A percentile compares a stretch with the other conserved stretches of the same genome.
Evolutionary conservation across 306 rosid species (phyloP).

Genomic region (Casuarina cunninghamiana): DNA sequence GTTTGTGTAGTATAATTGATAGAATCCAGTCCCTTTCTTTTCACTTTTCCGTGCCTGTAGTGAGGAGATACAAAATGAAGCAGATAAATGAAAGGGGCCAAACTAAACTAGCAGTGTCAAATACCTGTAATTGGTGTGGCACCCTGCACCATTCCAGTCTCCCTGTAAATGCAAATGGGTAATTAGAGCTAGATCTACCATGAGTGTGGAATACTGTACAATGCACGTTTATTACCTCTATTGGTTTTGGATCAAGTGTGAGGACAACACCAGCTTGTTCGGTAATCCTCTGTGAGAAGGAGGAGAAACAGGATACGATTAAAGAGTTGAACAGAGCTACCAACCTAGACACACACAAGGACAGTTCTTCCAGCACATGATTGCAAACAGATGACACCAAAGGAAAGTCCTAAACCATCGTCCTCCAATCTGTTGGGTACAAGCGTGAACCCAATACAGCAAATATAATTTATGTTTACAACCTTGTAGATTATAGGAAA

Average conservation of each 20-base stretch:
- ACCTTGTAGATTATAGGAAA: not conserved
- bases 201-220: not conserved
- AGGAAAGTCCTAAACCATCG: slow-evolving; percentile 9
- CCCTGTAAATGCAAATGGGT: slow-evolving; percentile 55
- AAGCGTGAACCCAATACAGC: not conserved
- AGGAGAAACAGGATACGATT: slow-evolving; percentile 8
- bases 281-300: slow-evolving; percentile 80
- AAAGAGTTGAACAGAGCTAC: not conserved
- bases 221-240: slow-evolving; percentile 55
- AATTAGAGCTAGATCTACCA: slow-evolving; percentile 23
- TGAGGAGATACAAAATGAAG: not conserved
- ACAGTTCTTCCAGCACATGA: slow-evolving; percentile 1
- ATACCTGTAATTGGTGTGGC: slow-evolving; percentile 98
- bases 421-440: slow-evolving; percentile 2
- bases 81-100: not conserved
- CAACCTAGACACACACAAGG: not conserved
- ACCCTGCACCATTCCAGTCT: slow-evolving; percentile 99
- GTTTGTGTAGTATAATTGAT: slow-evolving; percentile 15
- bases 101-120: slow-evolving; percentile 2
- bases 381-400: slow-evolving; percentile 8
- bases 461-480: not conserved
- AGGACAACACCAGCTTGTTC: slow-evolving; percentile 99
- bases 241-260: slow-evolving; percentile 96
- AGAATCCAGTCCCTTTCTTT: slow-evolving; percentile 1
- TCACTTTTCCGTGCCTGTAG: not conserved